Conservation (phyloP, 805 yeast species). For the Metschnikowia bowlesiae region DNA sequence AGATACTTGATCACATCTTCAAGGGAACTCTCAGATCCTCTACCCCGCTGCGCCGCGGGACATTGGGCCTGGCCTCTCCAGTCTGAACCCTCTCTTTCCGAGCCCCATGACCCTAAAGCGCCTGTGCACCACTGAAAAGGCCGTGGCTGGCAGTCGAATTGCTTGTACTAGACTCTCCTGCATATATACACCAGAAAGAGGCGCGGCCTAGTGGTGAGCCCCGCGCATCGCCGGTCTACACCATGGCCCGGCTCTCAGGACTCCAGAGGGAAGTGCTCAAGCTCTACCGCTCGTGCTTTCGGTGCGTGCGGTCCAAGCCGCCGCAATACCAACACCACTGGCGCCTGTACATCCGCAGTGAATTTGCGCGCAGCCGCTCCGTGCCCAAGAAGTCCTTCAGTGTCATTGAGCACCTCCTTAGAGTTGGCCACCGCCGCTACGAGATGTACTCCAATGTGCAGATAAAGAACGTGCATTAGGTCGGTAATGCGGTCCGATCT, state of each 20-base stretch:
- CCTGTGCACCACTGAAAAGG: too few relatives aligned
- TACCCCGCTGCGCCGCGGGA: too few relatives aligned
- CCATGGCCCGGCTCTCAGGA: constrained; percentile 40
- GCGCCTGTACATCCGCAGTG: constrained; percentile 47
- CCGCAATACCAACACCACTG: constrained; percentile 40
- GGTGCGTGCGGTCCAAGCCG: constrained; percentile 46
- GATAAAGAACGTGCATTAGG: constrained; percentile 58
- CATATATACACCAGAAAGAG: too few relatives aligned
- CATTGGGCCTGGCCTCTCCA: too few relatives aligned
- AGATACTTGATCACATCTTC: too few relatives aligned
- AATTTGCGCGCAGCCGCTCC: constrained; percentile 54
- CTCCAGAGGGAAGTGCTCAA: constrained; percentile 44
- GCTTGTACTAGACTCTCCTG: too few relatives aligned
- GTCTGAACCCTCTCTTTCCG: too few relatives aligned
- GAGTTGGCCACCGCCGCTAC: constrained; percentile 67
- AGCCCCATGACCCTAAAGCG: too few relatives aligned
- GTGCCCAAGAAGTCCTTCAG: constrained; percentile 76
- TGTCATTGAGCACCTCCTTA: constrained; percentile 77
- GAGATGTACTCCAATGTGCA: constrained; percentile 71
- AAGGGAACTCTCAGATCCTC: too few relatives aligned
- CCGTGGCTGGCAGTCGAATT: too few relatives aligned
- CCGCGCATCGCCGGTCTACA: not conserved
- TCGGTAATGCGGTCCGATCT: too few relatives aligned
- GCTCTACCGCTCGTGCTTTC: constrained; percentile 46
- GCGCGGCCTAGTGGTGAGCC: too few relatives aligned